phyloP scores from a whole-genome alignment of 352 stramenopile genomes.

The Phytopythium helicoides region DNA sequence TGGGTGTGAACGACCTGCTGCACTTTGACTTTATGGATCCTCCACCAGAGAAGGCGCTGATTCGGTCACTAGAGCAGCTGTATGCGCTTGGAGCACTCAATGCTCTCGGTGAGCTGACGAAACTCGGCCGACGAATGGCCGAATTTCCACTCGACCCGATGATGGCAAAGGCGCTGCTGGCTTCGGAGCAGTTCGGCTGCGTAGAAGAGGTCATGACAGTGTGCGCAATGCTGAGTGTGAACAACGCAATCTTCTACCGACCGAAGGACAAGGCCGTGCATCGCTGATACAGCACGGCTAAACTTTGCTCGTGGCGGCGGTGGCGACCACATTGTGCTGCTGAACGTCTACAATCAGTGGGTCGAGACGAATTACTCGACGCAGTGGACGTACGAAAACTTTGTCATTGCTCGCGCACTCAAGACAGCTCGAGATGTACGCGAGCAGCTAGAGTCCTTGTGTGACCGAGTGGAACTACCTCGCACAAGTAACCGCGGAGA shows the following conservation, averaged over 20 bases:
- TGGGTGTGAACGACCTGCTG: constrained; percentile 99
- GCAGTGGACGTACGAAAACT: constrained; percentile 96
- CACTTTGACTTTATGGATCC: constrained; percentile 99
- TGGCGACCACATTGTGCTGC: constrained; percentile 96
- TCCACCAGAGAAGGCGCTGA: constrained; percentile 97
- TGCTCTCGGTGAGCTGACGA: constrained; percentile 97
- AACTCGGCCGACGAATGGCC: constrained; percentile 93
- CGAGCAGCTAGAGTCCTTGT: constrained; percentile 98
- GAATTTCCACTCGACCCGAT: constrained; percentile 96
- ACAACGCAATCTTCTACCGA: constrained; percentile 98
- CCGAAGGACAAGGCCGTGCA: constrained; percentile 99
- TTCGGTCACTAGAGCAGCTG: constrained; percentile 97
- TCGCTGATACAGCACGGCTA: constrained; percentile 96
- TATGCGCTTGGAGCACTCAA: constrained; percentile 99
- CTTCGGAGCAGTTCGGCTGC: constrained; percentile 90
- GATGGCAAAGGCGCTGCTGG: constrained; percentile 93
- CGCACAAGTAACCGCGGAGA: constrained; percentile 81
- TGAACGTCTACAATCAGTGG: constrained; percentile 99
- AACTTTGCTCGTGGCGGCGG: constrained; percentile 97
- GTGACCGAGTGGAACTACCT: constrained; percentile 97
- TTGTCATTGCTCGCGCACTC: constrained; percentile 96
- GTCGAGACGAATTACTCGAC: constrained; percentile 97
- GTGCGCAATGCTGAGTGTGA: constrained; percentile 98
- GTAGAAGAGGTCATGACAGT: constrained; percentile 96
- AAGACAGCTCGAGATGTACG: constrained; percentile 98